phyloP scores from a whole-genome alignment of 2,329 filamentous ascomycete genomes.

The Neoscytalidium dimidiatum region DNA sequence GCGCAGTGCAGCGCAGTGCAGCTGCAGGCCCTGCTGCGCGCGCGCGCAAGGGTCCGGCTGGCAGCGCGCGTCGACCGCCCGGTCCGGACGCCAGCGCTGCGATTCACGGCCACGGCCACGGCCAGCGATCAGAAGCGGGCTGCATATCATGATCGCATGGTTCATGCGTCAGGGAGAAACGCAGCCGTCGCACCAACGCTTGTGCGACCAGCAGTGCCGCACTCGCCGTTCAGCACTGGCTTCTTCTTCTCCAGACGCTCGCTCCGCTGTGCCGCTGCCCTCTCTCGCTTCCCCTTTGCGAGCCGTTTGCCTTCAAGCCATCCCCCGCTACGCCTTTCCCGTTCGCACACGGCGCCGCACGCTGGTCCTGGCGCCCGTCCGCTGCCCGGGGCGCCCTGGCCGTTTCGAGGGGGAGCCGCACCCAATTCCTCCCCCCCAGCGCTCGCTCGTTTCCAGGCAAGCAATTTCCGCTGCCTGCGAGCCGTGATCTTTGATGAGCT shows the following conservation, averaged over 20 bases:
- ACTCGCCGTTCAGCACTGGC: not conserved
- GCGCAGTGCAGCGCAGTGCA: not conserved
- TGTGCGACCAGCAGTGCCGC: not conserved
- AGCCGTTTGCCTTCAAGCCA: not conserved
- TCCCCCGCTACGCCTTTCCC: conserved; percentile 4
- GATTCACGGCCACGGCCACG: not conserved
- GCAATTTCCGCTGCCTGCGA: conserved; percentile 6
- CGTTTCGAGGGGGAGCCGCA: conserved; percentile 9
- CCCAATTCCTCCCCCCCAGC: conserved; percentile 15
- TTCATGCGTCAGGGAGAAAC: conserved; percentile 13
- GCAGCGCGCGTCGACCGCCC: too few species aligned
- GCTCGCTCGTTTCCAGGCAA: not conserved
- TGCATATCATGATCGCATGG: not conserved
- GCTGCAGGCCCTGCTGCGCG: too few species aligned
- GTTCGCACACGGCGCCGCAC: not conserved
- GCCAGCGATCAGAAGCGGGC: not conserved
- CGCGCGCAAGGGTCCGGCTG: not conserved
- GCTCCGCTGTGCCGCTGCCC: too few species aligned
- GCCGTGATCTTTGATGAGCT: conserved; percentile 6
- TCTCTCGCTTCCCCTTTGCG: not conserved
- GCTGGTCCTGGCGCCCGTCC: not conserved
- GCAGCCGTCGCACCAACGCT: conserved; percentile 1
- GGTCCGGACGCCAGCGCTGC: not conserved
- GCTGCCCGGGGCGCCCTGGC: not conserved
- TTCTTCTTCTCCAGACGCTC: not conserved